Percentiles rank a stretch among this genome's conserved stretches.
phyloP scores from a whole-genome alignment of 2,329 filamentous ascomycete genomes.

The Esteya vermicola region DNA sequence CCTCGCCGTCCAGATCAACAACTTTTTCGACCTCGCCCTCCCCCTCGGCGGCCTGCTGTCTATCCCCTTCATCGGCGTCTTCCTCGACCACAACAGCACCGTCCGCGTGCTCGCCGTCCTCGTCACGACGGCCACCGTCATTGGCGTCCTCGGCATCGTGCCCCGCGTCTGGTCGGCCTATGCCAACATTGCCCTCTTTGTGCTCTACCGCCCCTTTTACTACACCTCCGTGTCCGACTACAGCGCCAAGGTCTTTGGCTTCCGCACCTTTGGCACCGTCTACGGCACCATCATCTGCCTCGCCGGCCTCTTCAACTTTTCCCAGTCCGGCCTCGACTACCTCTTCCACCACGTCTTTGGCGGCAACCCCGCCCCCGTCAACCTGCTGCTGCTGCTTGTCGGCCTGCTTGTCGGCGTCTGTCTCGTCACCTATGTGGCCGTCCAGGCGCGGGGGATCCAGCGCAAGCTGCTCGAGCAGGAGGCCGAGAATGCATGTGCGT shows the following conservation, averaged over 20 bases:
- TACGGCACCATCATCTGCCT: constrained; percentile 83
- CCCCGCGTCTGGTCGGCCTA: constrained; percentile 59
- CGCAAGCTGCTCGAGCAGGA: constrained; percentile 18
- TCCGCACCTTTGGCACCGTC: constrained; percentile 84
- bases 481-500: constrained; percentile 15
- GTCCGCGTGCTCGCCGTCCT: constrained; percentile 55
- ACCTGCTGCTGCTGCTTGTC: constrained; percentile 48
- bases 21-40: constrained; percentile 67
- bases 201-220: constrained; percentile 76
- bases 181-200: constrained; percentile 62
- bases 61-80: constrained; percentile 69
- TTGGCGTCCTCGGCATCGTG: constrained; percentile 64
- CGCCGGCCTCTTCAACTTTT: constrained; percentile 72
- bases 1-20: constrained; percentile 57
- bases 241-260: constrained; percentile 81
- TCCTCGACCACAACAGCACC: constrained; percentile 67
- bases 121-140: constrained; percentile 55
- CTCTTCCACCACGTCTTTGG: constrained; percentile 60
- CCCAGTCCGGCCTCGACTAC: constrained; percentile 65
- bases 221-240: constrained; percentile 88
- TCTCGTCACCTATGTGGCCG: constrained; percentile 52
- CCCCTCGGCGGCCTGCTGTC: constrained; percentile 73
- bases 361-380: constrained; percentile 64
- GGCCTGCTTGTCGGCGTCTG: constrained; percentile 49
- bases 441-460: constrained; percentile 22